Base-by-base conservation (phyloP, 148 eudicot species). In the Camellia granthamiana region DNA sequence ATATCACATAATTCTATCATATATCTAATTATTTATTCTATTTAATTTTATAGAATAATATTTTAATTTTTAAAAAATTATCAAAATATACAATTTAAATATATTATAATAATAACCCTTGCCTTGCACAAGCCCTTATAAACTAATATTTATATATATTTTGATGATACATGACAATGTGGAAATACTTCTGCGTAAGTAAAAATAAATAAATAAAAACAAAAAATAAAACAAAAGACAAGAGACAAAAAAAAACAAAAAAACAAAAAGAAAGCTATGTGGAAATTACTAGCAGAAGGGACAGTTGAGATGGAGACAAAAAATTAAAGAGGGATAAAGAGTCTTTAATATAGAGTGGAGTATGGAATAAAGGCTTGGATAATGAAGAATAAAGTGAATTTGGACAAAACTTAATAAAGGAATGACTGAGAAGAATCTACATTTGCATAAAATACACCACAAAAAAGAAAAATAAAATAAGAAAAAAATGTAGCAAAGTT, bases 361-460 rank as follows among this genome's bases (percentile, higher is more conserved):
- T 55, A 54, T 46, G 71, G 84, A 81, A 81, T 81, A 81, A 81
- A 81, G 80, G 69, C 21, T 76, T 66, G 75, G 80, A 81, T 81
- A 76, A 69, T 76, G 80, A 69, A 77, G 84, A 80, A 84, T 84
- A 84, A 84, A 84, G 86, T 77, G 72, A 78, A 30, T 76, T 67
- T 84, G 78, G 78, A 74, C 78, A 74, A 64, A 41, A 4, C 42
- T 21, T 21, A 65, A 65, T 63, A 30, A 74, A 74, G 78, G 51
- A 13, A 30, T 7, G 51, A 55, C 76, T 73, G 56, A 74, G 54
- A 74, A 11, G 2, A 63, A 21, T 10, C 7, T 23, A 12, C 5
- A 9, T 78, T 23, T 7, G 52, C 10, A 49, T 18, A 55, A 23
- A 76, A 16, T 61, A 38, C 38, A 30, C 38, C 38, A 30, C 38